Evolutionary conservation across 2,329 filamentous ascomycete genomes (phyloP), one percentile per base, ranked within the genome.

Genomic region (Ophiostoma fasciatum): DNA sequence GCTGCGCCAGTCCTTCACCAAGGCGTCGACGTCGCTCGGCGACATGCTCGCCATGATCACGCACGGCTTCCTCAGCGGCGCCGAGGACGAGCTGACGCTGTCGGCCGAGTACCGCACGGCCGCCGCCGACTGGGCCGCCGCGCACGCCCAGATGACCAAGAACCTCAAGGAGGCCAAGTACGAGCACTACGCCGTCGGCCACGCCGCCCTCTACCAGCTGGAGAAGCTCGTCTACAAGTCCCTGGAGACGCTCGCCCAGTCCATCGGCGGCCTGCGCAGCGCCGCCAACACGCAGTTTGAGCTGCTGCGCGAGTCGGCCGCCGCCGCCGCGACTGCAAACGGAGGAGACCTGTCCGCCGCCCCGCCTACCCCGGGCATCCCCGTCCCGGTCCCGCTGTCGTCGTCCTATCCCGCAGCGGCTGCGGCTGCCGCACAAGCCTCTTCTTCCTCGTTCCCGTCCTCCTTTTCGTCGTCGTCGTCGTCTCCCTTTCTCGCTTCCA

Each of bases 201-300:
- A 73, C 3, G 87, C 94, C 52, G 69, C 68, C 37, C 70, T 88
- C 42, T 92, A 92, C 53, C 66, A 69, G 26, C 67, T 92, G 4
- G 82, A 94, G 49, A 78, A 78, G 45, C 75, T 71, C 18, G 68
- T 96, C 4, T 80, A 88, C 30, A 79, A 83, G 49, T 88, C 82
- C 45, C 72, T 96, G 49, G 83, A 93, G 53, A 76, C 74, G 31
- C 66, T 96, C 20, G 78, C 83, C 5, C 87, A 94, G 53, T 85
- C 84, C 45, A 78, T 94, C 45, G 87, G 88, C 53, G 90, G 88
- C 7, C 61, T 98, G 49, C 72, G 85, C 45, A 94, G 85, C 61
- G 85, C 90, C 23, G 82, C 90, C 19, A 72, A 80, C 40, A 87
- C 85, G 17, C 88, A 98, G 50, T 93, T 96, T 51, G 72, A 79